Base-by-base conservation (phyloP, 805 yeast species). In the Metschnikowia rubicola region DNA sequence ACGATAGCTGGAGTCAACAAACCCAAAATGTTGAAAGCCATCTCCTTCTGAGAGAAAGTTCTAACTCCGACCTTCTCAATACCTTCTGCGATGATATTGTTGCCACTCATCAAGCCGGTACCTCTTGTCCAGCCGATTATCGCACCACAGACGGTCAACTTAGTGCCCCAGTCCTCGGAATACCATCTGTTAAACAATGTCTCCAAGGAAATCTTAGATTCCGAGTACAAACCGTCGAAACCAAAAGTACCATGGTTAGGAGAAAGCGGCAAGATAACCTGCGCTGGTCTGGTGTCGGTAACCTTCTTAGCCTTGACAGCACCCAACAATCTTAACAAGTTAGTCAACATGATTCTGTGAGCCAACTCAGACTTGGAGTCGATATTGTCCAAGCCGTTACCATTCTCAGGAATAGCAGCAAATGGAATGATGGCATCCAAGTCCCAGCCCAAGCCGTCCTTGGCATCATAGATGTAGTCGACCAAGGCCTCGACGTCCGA, bases 61-160 rank as follows among this genome's bases (percentile, higher is more conserved):
- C 98, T 87, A 41, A 94, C 97, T 62, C 99, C 98, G 51, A 86
- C 75, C 66, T 82, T 81, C 75, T 94, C 99, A 64, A 94, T 88
- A 58, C 97, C 97, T 74, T 91, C 97, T 52, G 99, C 97, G 68
- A 94, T 88, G 66, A 89, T 86, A 76, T 94, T 94, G 80, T 94
- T 94, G 60, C 85, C 97, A 63, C 90, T 79, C 99, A 94, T 94
- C 65, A 94, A 83, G 65, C 99, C 99, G 50, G 99, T 94, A 71
- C 99, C 99, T 80, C 99, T 88, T 55, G 99, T 94, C 99, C 99
- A 94, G 67, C 99, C 99, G 70, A 94, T 94, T 57, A 94, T 80
- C 39, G 99, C 97, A 78, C 99, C 99, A 71, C 97, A 91, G 51
- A 94, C 77, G 50, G 98, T 94, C 74, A 94, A 83, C 75, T 88